Conservation (phyloP, 495 filamentous ascomycete genomes). For the Coniosporium apollinis region DNA sequence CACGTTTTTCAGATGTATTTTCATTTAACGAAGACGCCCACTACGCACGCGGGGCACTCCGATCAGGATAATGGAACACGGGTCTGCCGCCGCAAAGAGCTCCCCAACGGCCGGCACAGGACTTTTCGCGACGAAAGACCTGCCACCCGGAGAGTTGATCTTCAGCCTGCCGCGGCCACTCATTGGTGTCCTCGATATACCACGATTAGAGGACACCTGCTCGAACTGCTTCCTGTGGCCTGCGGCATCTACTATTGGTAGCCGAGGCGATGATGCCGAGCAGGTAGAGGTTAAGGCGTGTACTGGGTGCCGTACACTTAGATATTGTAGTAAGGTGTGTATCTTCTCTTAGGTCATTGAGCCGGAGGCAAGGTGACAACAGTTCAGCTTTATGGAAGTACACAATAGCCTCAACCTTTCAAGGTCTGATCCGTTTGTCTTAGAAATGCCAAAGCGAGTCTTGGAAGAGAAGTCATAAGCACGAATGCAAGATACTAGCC, state of each 20-base stretch:
- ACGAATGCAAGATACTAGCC: slow-evolving; percentile 40
- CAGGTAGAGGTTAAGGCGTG: slow-evolving; percentile 33
- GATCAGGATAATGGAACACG: background rate
- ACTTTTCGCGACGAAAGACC: slow-evolving; percentile 18
- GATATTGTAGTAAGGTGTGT: slow-evolving; percentile 50
- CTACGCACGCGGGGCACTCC: too few relatives aligned
- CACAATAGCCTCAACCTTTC: too few relatives aligned
- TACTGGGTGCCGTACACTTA: slow-evolving; percentile 41
- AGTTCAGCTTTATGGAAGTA: too few relatives aligned
- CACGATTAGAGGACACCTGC: slow-evolving; percentile 21
- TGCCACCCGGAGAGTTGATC: slow-evolving; percentile 14
- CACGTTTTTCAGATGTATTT: too few relatives aligned
- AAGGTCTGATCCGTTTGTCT: background rate
- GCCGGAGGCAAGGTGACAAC: too few relatives aligned
- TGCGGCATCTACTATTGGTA: slow-evolving; percentile 12
- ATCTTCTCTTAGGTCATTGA: slow-evolving; percentile 8
- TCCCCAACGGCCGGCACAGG: slow-evolving; percentile 15
- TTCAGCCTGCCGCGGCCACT: slow-evolving; percentile 16
- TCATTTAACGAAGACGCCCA: too few relatives aligned
- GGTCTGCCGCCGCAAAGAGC: slow-evolving; percentile 2
- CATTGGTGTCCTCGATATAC: slow-evolving; percentile 15
- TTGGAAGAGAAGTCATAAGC: slow-evolving; percentile 42
- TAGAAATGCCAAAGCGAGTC: slow-evolving; percentile 44
- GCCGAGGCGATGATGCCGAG: slow-evolving; percentile 10
- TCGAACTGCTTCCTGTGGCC: slow-evolving; percentile 24